Percentiles rank a stretch among this genome's conserved stretches.
These are phyloP conservation scores for Fusarium anguioides DNA, from an alignment of 2,329 filamentous ascomycete species.

Conservation along the genomic window DNA sequence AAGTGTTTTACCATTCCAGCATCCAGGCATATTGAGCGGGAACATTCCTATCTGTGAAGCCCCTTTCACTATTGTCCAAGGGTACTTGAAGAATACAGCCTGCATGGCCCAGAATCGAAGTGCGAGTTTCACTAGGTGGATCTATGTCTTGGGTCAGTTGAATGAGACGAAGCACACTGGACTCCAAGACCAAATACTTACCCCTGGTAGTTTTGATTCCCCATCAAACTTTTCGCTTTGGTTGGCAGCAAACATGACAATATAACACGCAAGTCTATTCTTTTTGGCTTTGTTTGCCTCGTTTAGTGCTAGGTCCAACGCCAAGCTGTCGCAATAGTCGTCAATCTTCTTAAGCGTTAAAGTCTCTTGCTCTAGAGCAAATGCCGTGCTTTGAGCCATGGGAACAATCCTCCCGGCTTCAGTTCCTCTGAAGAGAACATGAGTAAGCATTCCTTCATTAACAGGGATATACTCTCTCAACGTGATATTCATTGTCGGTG, in stretches of 20 bases:
- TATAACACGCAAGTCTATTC: neutral
- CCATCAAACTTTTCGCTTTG: neutral
- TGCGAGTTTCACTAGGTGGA: neutral
- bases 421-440: neutral
- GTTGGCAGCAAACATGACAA: neutral
- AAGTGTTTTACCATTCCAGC: neutral
- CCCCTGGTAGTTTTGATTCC: neutral
- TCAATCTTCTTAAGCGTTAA: neutral
- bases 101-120: neutral
- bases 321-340: neutral
- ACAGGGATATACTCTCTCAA: neutral
- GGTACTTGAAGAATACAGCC: neutral
- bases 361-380: neutral
- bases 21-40: neutral
- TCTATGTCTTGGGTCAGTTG: neutral
- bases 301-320: neutral
- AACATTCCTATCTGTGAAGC: neutral
- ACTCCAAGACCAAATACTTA: fast-evolving
- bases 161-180: neutral
- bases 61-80: neutral
- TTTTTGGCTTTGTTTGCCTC: neutral
- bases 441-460: neutral
- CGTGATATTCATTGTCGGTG: neutral
- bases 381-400: neutral
- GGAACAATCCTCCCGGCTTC: neutral